Conservation (phyloP, 768 basidiomycete genomes). For the Termitomyces sp. region DNA sequence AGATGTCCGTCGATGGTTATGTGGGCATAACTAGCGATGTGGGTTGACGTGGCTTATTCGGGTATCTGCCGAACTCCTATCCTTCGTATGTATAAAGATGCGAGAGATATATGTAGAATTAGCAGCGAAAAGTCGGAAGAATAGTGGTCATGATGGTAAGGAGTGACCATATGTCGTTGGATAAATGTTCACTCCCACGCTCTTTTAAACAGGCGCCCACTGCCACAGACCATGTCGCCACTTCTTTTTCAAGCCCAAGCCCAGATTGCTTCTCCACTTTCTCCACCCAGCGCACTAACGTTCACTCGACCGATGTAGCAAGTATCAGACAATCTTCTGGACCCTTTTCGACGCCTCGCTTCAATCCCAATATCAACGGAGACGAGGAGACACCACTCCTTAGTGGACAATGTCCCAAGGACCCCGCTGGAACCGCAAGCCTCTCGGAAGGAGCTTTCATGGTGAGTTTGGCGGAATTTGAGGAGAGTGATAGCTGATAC, state of each 20-base stretch:
- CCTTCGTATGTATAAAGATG: neutral
- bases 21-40: neutral
- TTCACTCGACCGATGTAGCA: neutral
- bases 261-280: neutral
- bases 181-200: neutral
- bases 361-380: slow-evolving; percentile 17
- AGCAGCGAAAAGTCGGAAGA: neutral
- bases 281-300: neutral
- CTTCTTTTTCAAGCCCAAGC: neutral
- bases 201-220: neutral
- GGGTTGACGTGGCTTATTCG: neutral
- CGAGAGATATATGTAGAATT: neutral
- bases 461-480: slow-evolving; percentile 44
- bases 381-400: slow-evolving; percentile 62
- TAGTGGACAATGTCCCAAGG: slow-evolving; percentile 22
- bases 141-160: neutral
- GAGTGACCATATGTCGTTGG: neutral
- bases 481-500: neutral
- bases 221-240: neutral
- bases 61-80: neutral
- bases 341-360: neutral
- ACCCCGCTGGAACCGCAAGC: slow-evolving; percentile 80
- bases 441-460: slow-evolving; percentile 93
- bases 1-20: neutral
- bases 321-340: neutral